Conservation (phyloP, 768 basidiomycete genomes). For the Naganishia randhawae region DNA sequence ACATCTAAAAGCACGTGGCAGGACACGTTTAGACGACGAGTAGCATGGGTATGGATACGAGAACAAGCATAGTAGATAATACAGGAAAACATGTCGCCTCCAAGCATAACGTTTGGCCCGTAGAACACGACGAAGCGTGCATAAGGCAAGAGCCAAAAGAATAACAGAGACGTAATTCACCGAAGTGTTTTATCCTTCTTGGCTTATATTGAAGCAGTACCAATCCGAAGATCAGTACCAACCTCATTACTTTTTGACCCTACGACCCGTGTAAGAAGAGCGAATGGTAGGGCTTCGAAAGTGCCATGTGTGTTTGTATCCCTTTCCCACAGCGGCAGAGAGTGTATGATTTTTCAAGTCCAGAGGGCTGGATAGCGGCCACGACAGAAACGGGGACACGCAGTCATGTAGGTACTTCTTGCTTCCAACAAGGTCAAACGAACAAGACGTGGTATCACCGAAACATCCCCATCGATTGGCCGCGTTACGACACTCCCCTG, state of each 20-base stretch:
- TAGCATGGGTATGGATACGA: no score
- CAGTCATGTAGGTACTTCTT: conserved; percentile 9
- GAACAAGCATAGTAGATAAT: background rate
- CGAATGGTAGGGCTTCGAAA: conserved; percentile 24
- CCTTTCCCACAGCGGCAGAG: background rate
- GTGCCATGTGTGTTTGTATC: no score
- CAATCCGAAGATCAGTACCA: conserved; percentile 1
- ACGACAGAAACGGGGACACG: conserved; percentile 5
- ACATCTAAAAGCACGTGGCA: no score
- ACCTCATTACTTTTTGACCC: conserved; percentile 22
- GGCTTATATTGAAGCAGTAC: conserved; percentile 10
- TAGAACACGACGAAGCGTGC: conserved; percentile 13
- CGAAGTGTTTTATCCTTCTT: conserved; percentile 9
- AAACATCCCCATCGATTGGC: background rate
- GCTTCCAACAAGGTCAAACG: background rate
- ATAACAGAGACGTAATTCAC: conserved; percentile 8
- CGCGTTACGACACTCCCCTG: background rate
- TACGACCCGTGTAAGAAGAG: conserved; percentile 18
- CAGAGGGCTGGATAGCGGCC: background rate
- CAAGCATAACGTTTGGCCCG: conserved; percentile 22
- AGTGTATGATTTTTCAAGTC: no score
- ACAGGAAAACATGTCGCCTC: conserved; percentile 9
- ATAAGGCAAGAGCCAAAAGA: conserved; percentile 15
- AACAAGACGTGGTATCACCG: conserved; percentile 19
- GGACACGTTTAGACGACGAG: no score